Evolutionary conservation across 140 eudicot genomes (phyloP).

Genomic region (Erigeron philadelphicus): DNA sequence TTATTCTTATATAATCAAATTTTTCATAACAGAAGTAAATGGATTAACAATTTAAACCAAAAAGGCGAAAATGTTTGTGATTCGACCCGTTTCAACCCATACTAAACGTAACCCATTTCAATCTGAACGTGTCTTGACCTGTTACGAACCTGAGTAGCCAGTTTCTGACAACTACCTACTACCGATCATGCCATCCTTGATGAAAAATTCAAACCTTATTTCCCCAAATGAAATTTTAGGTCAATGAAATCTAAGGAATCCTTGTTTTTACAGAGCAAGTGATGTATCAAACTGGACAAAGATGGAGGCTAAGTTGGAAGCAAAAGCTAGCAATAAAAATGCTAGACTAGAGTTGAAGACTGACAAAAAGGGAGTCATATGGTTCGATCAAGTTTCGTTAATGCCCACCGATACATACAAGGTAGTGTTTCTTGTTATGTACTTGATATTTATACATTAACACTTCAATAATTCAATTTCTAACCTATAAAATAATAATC

Average conservation of each 20-base stretch:
- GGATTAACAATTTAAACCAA: background rate
- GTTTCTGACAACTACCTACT: background rate
- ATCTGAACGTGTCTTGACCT: background rate
- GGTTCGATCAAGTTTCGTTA: slow-evolving; percentile 94
- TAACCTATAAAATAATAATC: background rate
- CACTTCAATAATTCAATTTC: background rate
- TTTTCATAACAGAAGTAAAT: background rate
- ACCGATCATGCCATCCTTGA: background rate
- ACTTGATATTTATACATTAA: background rate
- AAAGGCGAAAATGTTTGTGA: background rate
- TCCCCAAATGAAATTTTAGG: background rate
- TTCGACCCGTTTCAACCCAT: background rate
- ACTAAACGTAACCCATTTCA: background rate
- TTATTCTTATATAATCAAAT: background rate
- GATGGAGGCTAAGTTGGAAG: slow-evolving; percentile 52
- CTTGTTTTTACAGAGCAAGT: slow-evolving; percentile 44
- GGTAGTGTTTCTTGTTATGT: slow-evolving; percentile 34
- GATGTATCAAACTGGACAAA: slow-evolving; percentile 79
- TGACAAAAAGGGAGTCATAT: slow-evolving; percentile 65
- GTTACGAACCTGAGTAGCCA: background rate
- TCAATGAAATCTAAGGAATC: background rate
- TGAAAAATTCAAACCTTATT: background rate
- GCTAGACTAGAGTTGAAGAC: slow-evolving; percentile 64
- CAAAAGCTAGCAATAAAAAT: slow-evolving; percentile 48
- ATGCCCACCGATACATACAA: slow-evolving; percentile 91